Conservation (phyloP, 2,329 filamentous ascomycete species). For the Colletotrichum sp. region DNA sequence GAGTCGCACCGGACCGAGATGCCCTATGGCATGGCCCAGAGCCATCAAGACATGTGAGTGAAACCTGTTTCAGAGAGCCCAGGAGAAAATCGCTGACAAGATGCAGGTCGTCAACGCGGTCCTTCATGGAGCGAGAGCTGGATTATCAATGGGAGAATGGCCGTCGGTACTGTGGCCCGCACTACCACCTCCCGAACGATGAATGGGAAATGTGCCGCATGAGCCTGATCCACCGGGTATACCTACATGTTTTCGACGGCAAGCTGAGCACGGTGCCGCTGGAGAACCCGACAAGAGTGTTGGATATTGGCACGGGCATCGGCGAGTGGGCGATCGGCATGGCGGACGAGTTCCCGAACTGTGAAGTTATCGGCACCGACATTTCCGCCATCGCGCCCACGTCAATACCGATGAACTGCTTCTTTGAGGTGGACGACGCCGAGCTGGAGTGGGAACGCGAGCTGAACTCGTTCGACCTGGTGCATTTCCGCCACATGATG, state of each 20-base stretch:
- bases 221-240: conserved; percentile 67
- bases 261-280: conserved; percentile 49
- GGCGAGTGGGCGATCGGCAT: conserved; percentile 58
- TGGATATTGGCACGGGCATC: conserved; percentile 65
- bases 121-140: conserved; percentile 55
- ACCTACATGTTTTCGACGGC: conserved; percentile 54
- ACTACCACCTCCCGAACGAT: conserved; percentile 71
- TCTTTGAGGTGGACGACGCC: conserved; percentile 65
- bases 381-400: conserved; percentile 64
- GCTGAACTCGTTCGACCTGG: conserved; percentile 56
- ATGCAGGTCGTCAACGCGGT: conserved; percentile 49
- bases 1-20: conserved; percentile 39
- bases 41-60: conserved; percentile 46
- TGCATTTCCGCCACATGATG: conserved; percentile 61
- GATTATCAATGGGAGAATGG: conserved; percentile 65
- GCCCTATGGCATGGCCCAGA: conserved; percentile 31
- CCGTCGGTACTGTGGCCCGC: conserved; percentile 63
- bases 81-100: conserved; percentile 20
- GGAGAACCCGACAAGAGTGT: conserved; percentile 43
- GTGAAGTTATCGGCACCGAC: conserved; percentile 64
- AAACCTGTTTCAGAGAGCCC: not conserved
- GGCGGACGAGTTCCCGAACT: conserved; percentile 56
- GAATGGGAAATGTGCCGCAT: conserved; percentile 68
- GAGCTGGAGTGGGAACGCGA: conserved; percentile 62
- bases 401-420: conserved; percentile 61